Conservation (phyloP, 495 filamentous ascomycete genomes). For the Astrocystis sublimbata region DNA sequence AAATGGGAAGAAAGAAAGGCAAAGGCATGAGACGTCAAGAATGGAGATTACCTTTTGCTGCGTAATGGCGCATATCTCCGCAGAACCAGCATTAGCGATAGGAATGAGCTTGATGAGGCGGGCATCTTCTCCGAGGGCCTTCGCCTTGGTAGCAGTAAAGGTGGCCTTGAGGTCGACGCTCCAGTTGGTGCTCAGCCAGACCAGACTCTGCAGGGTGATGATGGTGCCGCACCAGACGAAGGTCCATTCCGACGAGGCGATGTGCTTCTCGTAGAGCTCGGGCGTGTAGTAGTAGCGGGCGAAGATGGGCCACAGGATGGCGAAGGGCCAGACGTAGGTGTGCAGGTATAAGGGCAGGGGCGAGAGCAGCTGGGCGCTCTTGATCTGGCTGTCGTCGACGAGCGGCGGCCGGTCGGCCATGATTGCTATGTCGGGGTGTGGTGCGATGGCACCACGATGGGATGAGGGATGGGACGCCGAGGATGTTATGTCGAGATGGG, state of each 20-base stretch:
- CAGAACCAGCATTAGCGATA: constrained; percentile 79
- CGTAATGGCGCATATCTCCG: constrained; percentile 82
- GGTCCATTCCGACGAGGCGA: constrained; percentile 90
- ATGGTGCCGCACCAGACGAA: constrained; percentile 90
- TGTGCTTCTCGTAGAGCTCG: constrained; percentile 84
- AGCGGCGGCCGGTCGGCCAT: constrained; percentile 61
- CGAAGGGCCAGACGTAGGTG: constrained; percentile 89
- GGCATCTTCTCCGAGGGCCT: constrained; percentile 74
- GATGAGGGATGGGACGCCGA: too few relatives aligned
- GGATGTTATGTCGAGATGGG: constrained; percentile 8
- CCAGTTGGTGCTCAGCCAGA: constrained; percentile 98
- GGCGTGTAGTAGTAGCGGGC: constrained; percentile 79
- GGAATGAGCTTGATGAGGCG: constrained; percentile 91
- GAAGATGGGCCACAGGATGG: constrained; percentile 87
- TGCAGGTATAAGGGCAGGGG: constrained; percentile 81
- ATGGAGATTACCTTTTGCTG: constrained; percentile 75
- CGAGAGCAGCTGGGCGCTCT: constrained; percentile 81
- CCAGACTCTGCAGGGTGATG: constrained; percentile 80
- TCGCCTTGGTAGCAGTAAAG: constrained; percentile 76
- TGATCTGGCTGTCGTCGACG: constrained; percentile 88
- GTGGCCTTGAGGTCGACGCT: constrained; percentile 79
- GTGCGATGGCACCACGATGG: too few relatives aligned
- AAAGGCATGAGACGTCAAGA: too few relatives aligned
- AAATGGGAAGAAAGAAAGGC: background rate
- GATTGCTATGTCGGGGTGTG: too few relatives aligned